phyloP scores from a whole-genome alignment of 2,329 filamentous ascomycete species.

The Colletotrichum liaoningense region DNA sequence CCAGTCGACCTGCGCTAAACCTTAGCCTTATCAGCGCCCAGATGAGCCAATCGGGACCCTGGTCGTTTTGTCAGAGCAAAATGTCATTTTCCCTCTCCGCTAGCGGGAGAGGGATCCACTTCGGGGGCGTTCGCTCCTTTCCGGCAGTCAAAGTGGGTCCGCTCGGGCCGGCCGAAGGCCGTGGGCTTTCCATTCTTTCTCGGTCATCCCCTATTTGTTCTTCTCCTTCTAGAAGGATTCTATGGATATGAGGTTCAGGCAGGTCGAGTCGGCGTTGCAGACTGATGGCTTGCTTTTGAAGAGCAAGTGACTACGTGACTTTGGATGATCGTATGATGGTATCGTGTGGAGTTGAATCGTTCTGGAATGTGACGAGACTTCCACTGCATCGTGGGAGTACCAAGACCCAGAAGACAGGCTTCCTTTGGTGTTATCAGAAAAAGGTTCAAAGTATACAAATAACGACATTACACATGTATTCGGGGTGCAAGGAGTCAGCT shows the following conservation, averaged over 20 bases:
- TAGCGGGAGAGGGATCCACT: background rate
- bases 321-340: background rate
- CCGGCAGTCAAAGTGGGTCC: background rate
- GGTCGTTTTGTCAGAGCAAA: constrained; percentile 31
- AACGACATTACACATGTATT: no score
- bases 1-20: constrained; percentile 12
- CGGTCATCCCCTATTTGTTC: background rate
- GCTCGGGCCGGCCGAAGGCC: constrained; percentile 18
- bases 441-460: background rate
- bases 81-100: constrained; percentile 24
- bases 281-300: no score
- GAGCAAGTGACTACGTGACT: background rate
- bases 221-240: constrained; percentile 11
- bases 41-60: constrained; percentile 22
- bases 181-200: background rate
- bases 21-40: constrained; percentile 34
- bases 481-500: no score
- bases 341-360: background rate
- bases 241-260: background rate
- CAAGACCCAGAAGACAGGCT: background rate
- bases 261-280: background rate
- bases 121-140: constrained; percentile 11
- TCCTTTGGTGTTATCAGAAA: background rate
- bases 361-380: background rate
- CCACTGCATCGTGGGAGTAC: background rate